Evolutionary conservation across 2,329 filamentous ascomycete genomes (phyloP).

Genomic region (Fusarium begoniae): DNA sequence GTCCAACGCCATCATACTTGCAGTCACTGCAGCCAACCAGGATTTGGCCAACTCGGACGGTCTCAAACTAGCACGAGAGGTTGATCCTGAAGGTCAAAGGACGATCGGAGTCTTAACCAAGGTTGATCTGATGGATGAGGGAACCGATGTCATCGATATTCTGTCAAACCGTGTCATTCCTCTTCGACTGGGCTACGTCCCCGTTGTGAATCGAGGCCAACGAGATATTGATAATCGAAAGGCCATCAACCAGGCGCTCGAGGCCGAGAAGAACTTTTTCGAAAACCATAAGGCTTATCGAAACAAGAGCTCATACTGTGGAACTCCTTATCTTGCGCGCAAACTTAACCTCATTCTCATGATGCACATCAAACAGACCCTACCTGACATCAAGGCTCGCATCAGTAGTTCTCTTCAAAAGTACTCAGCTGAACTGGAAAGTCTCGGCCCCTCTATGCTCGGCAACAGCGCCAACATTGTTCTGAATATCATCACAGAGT

Average conservation of each 20-base stretch:
- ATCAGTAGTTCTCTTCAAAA: constrained; percentile 95
- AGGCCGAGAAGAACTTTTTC: constrained; percentile 96
- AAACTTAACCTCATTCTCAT: constrained; percentile 99
- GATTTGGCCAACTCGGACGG: constrained; percentile 99
- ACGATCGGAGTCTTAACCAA: constrained; percentile 99
- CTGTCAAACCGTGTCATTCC: constrained; percentile 97
- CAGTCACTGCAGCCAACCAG: constrained; percentile 95
- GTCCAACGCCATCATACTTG: constrained; percentile 96
- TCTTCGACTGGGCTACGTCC: constrained; percentile 91
- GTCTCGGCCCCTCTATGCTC: constrained; percentile 91
- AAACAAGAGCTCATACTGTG: constrained; percentile 98
- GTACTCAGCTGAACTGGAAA: constrained; percentile 82
- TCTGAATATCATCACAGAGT: constrained; percentile 98
- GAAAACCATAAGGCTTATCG: constrained; percentile 98
- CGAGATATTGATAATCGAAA: constrained; percentile 99
- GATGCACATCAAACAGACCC: constrained; percentile 99
- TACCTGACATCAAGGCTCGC: constrained; percentile 97
- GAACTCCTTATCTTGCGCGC: constrained; percentile 93
- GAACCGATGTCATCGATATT: constrained; percentile 98
- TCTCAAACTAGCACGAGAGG: constrained; percentile 93
- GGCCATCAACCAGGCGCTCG: constrained; percentile 87
- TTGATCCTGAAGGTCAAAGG: constrained; percentile 95
- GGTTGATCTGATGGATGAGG: constrained; percentile 98
- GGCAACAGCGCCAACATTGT: constrained; percentile 97
- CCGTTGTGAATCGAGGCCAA: constrained; percentile 97